Percentiles rank a stretch among this genome's conserved stretches.
phyloP scores from a whole-genome alignment of 805 yeast species.

The Cyberlindnera meyerae region DNA sequence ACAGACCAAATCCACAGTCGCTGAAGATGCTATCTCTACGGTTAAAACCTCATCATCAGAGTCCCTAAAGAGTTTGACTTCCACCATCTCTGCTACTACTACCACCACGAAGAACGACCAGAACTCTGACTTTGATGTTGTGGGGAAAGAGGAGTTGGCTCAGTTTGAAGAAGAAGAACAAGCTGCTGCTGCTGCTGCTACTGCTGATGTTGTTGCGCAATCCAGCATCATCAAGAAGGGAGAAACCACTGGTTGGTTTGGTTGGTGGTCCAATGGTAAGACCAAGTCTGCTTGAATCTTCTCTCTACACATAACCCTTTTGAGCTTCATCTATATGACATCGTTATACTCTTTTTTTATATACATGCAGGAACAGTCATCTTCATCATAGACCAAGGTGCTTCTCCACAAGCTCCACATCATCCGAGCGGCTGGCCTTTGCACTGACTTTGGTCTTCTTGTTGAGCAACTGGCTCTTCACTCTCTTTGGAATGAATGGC shows the following conservation, averaged over 20 bases:
- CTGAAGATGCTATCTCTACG: too few species aligned
- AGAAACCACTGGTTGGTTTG: constrained; percentile 11
- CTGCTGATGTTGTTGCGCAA: too few species aligned
- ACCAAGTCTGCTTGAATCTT: constrained; percentile 9
- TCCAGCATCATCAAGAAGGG: neutral
- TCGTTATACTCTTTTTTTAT: neutral
- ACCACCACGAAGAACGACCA: neutral
- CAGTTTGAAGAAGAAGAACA: constrained; percentile 6
- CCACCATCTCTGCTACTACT: constrained; percentile 1
- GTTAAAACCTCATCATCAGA: neutral
- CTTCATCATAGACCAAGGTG: constrained; percentile 20
- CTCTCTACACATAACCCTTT: too few species aligned
- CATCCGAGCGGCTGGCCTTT: constrained; percentile 14
- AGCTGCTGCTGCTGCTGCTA: neutral
- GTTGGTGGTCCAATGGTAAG: constrained; percentile 13
- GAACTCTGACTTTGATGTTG: constrained; percentile 40
- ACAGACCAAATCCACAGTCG: too few species aligned
- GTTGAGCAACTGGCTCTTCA: constrained; percentile 43
- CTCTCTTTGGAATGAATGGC: constrained; percentile 55
- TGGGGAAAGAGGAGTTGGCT: constrained; percentile 31
- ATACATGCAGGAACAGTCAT: neutral
- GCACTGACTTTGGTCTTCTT: constrained; percentile 29
- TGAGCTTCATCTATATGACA: neutral
- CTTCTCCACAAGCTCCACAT: constrained; percentile 20
- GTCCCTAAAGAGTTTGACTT: neutral